phyloP scores from a whole-genome alignment of 140 eudicot species.

The Bidens hawaiensis region DNA sequence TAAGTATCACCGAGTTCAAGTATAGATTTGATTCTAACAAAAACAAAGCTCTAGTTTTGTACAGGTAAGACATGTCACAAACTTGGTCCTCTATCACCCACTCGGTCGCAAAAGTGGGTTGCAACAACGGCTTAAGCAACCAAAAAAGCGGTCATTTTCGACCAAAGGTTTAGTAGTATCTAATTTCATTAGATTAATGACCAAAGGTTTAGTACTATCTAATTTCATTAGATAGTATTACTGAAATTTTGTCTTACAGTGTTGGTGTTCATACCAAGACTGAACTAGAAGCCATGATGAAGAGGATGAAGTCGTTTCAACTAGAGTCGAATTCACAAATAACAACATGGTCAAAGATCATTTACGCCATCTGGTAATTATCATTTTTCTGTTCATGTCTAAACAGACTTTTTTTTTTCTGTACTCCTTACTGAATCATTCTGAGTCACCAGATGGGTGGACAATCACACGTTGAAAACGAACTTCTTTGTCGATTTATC shows the following conservation, averaged over 20 bases:
- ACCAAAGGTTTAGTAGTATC: no score
- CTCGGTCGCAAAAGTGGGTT: no score
- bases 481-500: constrained; percentile 67
- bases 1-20: constrained; percentile 72
- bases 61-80: constrained; percentile 40
- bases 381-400: neutral
- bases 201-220: no score
- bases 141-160: no score
- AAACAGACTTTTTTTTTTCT: neutral
- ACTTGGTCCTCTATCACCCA: no score
- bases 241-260: constrained; percentile 20
- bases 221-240: no score
- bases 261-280: constrained; percentile 60
- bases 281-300: constrained; percentile 68
- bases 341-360: constrained; percentile 90
- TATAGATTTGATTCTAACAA: constrained; percentile 46
- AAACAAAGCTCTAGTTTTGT: constrained; percentile 56
- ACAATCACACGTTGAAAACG: constrained; percentile 58
- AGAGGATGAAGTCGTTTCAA: constrained; percentile 50
- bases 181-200: no score
- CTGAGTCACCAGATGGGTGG: constrained; percentile 61
- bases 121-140: no score
- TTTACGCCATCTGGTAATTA: constrained; percentile 62
- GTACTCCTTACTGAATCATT: neutral
- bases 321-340: constrained; percentile 54